These are phyloP conservation scores for Linnemannia hyalina DNA, from an alignment of 192 early-diverging fungal species.

Conservation along the genomic window DNA sequence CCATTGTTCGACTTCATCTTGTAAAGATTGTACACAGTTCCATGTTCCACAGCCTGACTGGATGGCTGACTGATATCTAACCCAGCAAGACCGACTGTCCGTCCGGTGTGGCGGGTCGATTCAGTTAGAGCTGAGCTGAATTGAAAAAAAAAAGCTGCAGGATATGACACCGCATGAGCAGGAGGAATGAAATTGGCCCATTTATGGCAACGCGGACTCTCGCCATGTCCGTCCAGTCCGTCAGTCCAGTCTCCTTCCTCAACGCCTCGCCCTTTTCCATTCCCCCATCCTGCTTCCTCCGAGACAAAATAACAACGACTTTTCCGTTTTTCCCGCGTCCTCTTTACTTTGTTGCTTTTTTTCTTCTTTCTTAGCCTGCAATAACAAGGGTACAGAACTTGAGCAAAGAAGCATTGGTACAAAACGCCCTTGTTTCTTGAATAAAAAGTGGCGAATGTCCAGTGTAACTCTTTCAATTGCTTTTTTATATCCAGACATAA, in stretches of 20 bases:
- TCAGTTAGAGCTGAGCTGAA: not conserved
- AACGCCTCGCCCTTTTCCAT: not conserved
- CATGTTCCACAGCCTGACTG: not conserved
- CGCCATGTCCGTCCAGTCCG: not conserved
- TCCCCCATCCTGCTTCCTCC: slow-evolving; percentile 7
- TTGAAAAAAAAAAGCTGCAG: not conserved
- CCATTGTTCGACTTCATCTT: too few relatives aligned
- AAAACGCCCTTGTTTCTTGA: too few relatives aligned
- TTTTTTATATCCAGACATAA: too few relatives aligned
- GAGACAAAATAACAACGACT: slow-evolving; percentile 4
- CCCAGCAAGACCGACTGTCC: not conserved
- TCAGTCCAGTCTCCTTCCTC: not conserved
- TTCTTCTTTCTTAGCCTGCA: not conserved
- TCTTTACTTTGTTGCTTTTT: not conserved
- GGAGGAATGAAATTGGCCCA: slow-evolving; percentile 1
- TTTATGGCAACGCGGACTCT: slow-evolving; percentile 2
- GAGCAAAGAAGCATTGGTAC: too few relatives aligned
- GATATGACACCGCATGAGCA: slow-evolving; percentile 11
- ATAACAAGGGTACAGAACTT: too few relatives aligned
- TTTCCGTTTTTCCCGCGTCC: slow-evolving; percentile 1
- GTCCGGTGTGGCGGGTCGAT: too few relatives aligned
- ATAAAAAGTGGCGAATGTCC: too few relatives aligned
- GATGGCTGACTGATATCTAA: not conserved
- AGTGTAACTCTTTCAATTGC: too few relatives aligned
- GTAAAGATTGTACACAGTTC: not conserved